A percentile compares a stretch with the other conserved stretches of the same genome.
Conservation (phyloP, 345 rosid genomes). For the Theobroma cacao region DNA sequence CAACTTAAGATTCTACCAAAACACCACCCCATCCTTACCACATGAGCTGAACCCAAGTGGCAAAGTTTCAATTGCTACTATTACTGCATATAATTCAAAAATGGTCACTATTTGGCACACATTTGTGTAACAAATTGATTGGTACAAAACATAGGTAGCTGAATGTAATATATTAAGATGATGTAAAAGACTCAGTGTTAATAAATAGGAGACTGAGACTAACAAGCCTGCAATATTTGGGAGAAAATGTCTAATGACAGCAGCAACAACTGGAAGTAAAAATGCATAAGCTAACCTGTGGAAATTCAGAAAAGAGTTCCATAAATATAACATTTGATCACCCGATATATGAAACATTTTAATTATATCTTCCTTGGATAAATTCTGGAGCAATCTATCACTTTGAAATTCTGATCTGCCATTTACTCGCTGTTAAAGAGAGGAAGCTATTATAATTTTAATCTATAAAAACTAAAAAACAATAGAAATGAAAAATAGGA, state of each 20-base stretch:
- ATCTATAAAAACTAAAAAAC: neutral
- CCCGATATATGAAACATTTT: conserved; percentile 59
- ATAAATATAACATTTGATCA: conserved; percentile 61
- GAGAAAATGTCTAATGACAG: neutral
- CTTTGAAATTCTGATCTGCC: conserved; percentile 36
- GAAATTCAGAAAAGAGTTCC: conserved; percentile 75
- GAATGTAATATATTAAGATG: neutral
- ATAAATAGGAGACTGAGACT: neutral
- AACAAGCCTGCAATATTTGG: neutral
- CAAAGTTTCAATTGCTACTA: neutral
- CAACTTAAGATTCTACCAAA: neutral
- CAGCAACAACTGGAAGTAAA: neutral
- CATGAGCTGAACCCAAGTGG: neutral
- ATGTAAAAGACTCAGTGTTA: neutral
- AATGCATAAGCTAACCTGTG: conserved; percentile 57
- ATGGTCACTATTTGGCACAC: neutral
- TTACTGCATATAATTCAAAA: neutral
- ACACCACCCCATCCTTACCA: neutral
- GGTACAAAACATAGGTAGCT: neutral
- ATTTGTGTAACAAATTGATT: neutral
- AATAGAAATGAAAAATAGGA: conserved; percentile 9
- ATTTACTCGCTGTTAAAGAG: conserved; percentile 45
- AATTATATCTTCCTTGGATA: conserved; percentile 49
- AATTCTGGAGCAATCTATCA: conserved; percentile 38
- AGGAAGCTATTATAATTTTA: neutral